A percentile compares a stretch with the other conserved stretches of the same genome.
These are phyloP conservation scores for Colletotrichum lentis DNA, from an alignment of 2,329 filamentous ascomycete genomes.

Conservation along the genomic window DNA sequence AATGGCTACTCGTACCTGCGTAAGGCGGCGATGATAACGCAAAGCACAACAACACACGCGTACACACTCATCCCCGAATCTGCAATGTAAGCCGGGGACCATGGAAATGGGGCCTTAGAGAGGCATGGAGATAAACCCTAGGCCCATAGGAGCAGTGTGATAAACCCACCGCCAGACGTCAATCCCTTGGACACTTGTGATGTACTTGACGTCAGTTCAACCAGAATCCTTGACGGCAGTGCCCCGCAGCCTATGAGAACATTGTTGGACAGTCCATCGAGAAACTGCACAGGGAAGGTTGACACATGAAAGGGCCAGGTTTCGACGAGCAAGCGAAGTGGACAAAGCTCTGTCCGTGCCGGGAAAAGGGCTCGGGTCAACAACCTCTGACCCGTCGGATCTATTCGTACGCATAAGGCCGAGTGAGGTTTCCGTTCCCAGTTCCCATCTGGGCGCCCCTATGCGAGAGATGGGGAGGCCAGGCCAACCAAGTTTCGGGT, in stretches of 20 bases:
- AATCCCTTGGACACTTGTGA: too few species aligned
- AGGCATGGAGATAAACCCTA: too few species aligned
- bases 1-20: background rate
- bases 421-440: background rate
- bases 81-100: background rate
- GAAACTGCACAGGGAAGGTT: background rate
- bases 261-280: background rate
- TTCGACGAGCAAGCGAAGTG: background rate
- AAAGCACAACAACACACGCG: background rate
- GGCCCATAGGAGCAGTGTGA: background rate
- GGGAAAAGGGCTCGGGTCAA: conserved; percentile 2
- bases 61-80: background rate
- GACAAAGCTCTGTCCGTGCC: background rate
- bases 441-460: background rate
- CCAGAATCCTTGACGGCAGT: background rate
- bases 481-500: background rate
- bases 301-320: conserved; percentile 2
- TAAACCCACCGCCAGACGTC: background rate
- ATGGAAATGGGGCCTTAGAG: background rate
- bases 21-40: background rate
- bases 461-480: background rate
- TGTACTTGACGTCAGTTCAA: background rate
- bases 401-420: background rate
- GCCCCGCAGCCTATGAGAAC: background rate
- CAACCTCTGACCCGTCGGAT: background rate